phyloP scores from a whole-genome alignment of 768 basidiomycete genomes.

The Arthromyces matolae region DNA sequence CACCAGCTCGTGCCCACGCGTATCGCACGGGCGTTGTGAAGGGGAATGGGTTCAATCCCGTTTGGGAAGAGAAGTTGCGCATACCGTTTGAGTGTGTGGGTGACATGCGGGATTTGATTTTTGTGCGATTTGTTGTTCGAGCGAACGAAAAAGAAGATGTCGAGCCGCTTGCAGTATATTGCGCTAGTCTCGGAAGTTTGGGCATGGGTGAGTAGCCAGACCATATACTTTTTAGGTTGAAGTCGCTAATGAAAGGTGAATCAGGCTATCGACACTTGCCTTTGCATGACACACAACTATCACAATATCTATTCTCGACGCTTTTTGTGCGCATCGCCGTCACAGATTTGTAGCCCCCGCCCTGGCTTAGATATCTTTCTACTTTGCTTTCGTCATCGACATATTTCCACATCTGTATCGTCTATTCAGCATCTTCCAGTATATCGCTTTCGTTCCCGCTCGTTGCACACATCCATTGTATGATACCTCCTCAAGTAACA shows the following conservation, averaged over 20 bases:
- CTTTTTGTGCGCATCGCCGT: slow-evolving; percentile 77
- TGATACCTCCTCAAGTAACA: no score
- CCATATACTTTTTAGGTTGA: no score
- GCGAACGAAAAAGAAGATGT: slow-evolving; percentile 59
- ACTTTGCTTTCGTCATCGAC: neutral
- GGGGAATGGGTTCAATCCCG: slow-evolving; percentile 92
- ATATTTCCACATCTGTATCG: neutral
- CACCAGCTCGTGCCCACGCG: slow-evolving; percentile 41
- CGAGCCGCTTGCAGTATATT: slow-evolving; percentile 73
- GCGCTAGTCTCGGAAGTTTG: slow-evolving; percentile 69
- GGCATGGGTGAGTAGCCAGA: slow-evolving; percentile 67
- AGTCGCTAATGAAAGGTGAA: slow-evolving; percentile 4
- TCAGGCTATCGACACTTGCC: slow-evolving; percentile 92
- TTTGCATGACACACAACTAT: slow-evolving; percentile 83
- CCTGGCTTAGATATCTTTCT: no score
- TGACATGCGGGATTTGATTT: slow-evolving; percentile 78
- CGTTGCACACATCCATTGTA: no score
- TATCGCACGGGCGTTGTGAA: slow-evolving; percentile 66
- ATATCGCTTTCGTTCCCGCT: no score
- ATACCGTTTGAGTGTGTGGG: slow-evolving; percentile 79
- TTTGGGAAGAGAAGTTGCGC: slow-evolving; percentile 72
- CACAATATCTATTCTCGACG: slow-evolving; percentile 89
- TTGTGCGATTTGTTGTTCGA: slow-evolving; percentile 77
- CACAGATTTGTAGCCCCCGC: slow-evolving; percentile 13
- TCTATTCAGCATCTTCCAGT: no score